Evolutionary conservation across 73 alveolate species (phyloP).

Genomic region (Tetrahymena elliotti): DNA sequence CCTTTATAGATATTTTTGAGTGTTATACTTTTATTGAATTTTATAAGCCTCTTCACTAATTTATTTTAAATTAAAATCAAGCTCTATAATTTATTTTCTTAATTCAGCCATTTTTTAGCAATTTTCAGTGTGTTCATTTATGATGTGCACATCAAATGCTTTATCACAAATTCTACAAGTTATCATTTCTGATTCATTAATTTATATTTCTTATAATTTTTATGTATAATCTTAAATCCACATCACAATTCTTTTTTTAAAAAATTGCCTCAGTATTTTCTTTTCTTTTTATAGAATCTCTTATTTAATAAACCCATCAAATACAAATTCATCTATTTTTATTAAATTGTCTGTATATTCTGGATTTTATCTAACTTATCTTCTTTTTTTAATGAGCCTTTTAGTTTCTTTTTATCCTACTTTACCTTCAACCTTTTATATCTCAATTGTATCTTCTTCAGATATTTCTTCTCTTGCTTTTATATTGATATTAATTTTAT

Average conservation of each 20-base stretch:
- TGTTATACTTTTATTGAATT: neutral
- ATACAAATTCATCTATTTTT: neutral
- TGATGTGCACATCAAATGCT: neutral
- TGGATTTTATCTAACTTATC: neutral
- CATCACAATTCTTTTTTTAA: neutral
- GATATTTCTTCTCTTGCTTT: neutral
- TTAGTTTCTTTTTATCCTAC: neutral
- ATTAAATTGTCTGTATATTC: neutral
- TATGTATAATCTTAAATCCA: neutral
- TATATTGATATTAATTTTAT: neutral
- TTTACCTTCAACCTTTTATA: neutral
- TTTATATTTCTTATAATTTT: neutral
- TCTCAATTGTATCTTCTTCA: neutral
- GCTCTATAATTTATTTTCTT: neutral
- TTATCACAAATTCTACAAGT: neutral
- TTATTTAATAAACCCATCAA: neutral
- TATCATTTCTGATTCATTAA: neutral
- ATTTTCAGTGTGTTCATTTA: neutral
- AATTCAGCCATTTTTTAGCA: neutral
- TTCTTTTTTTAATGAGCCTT: neutral
- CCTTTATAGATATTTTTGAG: neutral
- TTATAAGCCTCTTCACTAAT: neutral
- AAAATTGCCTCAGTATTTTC: neutral
- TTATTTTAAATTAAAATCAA: neutral
- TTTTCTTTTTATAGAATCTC: neutral